Evolutionary conservation across 1,139 yeast genomes (phyloP), one percentile per base, ranked within the genome.

Genomic region (Suzukiozyma palmioleophila): DNA sequence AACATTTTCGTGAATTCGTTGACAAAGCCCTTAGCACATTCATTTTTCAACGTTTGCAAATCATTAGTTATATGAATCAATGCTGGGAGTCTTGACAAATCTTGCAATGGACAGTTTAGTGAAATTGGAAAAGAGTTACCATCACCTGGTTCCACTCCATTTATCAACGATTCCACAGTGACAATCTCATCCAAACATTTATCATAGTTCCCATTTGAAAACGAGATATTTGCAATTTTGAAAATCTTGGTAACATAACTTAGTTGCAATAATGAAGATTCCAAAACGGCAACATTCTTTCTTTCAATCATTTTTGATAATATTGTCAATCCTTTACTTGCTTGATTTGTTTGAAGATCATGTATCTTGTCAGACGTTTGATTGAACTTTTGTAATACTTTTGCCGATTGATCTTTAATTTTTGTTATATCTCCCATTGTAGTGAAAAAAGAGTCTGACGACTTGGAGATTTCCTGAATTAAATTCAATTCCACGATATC

Each of bases 401-500:
- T 57, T 7, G 69, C 61, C 0, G 94, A 79, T 46, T 79, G 79
- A 1, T 57, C 56, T 40, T 81, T 78, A 35, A 92, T 81, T 8
- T 68, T 70, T 48, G 78, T 75, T 43, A 94, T 74, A 49, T 87
- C 95, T 41, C 81, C 89, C 42, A 94, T 66, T 0, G 96, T 90
- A 38, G 79, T 78, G 60, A 90, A 89, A 56, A 92, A 92, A 3
- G 90, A 81, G 43, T 80, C 79, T 0, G 96, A 86, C 0, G 96
- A 84, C 48, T 78, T 79, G 9, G 96, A 84, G 29, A 92, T 89
- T 57, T 90, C 96, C 35, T 77, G 73, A 15, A 90, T 84, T 36
- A 92, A 64, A 47, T 84, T 81, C 32, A 86, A 68, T 59, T 92
- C 98, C 1, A 92, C 90, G 1, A 81, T 71, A 58, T 92, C 98